Evolutionary conservation across 305 asterid genomes (phyloP).

Genomic region (Withania somnifera): DNA sequence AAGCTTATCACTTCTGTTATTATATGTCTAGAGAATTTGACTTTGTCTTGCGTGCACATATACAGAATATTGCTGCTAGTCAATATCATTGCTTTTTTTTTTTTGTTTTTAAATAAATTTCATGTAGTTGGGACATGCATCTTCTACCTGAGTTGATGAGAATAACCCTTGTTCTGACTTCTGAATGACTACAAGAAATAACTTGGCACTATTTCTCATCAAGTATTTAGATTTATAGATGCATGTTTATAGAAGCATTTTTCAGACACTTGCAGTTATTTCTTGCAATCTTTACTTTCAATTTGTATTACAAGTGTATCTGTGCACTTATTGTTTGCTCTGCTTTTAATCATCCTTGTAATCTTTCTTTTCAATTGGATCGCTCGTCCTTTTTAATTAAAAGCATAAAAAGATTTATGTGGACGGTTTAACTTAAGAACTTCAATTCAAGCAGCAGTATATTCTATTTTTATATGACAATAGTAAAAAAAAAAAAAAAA

Average conservation of each 20-base stretch:
- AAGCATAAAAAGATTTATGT: not conserved
- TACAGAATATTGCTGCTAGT: not conserved
- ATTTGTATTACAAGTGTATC: too few species aligned
- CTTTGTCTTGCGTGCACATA: not conserved
- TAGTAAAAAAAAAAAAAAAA: not conserved
- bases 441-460: not conserved
- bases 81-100: not conserved
- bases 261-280: too few species aligned
- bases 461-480: not conserved
- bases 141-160: not conserved
- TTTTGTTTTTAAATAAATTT: not conserved
- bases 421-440: not conserved
- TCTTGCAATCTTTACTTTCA: too few species aligned
- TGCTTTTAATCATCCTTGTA: conserved; percentile 3
- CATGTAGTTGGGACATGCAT: not conserved
- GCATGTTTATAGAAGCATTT: too few species aligned
- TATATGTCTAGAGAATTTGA: not conserved
- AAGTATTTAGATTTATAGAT: not conserved
- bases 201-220: not conserved
- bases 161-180: not conserved
- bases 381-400: not conserved
- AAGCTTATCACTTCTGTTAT: not conserved
- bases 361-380: not conserved
- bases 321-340: too few species aligned
- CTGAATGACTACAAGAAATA: not conserved